Evolutionary conservation across 495 filamentous ascomycete genomes (phyloP).

Genomic region (Hyaloscypha hepaticicola): DNA sequence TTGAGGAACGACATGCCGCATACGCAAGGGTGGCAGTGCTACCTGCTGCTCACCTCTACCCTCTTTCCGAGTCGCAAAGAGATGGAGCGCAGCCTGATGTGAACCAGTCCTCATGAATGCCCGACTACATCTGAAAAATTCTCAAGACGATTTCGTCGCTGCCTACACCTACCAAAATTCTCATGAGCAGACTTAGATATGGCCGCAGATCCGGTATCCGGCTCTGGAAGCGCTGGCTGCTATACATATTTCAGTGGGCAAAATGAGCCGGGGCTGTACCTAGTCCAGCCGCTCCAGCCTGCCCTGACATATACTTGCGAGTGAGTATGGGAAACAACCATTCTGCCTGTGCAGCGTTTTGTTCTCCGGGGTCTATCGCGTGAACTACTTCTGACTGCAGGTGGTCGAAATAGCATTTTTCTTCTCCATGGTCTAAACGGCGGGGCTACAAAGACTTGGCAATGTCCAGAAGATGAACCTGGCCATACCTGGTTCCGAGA

Average conservation of each 20-base stretch:
- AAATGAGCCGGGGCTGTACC: not conserved
- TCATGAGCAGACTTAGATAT: not conserved
- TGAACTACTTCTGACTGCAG: not conserved
- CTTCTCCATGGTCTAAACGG: conserved; percentile 4
- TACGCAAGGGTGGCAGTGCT: not conserved
- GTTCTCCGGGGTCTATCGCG: not conserved
- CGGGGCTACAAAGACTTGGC: conserved; percentile 1
- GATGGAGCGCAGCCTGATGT: not conserved
- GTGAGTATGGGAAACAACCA: not conserved
- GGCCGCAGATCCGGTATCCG: not conserved
- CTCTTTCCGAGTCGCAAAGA: not conserved
- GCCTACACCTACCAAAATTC: not conserved
- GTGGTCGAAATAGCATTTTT: conserved; percentile 6
- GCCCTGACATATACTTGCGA: not conserved
- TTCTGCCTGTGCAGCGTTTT: not conserved
- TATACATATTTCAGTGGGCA: not conserved
- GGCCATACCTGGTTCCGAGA: conserved; percentile 3
- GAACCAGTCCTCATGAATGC: not conserved
- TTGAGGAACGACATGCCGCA: not conserved
- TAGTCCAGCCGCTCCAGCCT: not conserved
- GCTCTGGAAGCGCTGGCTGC: not conserved
- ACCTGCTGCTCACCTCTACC: not conserved
- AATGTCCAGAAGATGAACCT: not conserved
- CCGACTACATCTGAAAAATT: not conserved
- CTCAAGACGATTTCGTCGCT: not conserved